Percentiles rank a stretch among this genome's conserved stretches.
These are phyloP conservation scores for Trametes hirsuta DNA, from an alignment of 1,284 basidiomycete species.

Conservation along the genomic window DNA sequence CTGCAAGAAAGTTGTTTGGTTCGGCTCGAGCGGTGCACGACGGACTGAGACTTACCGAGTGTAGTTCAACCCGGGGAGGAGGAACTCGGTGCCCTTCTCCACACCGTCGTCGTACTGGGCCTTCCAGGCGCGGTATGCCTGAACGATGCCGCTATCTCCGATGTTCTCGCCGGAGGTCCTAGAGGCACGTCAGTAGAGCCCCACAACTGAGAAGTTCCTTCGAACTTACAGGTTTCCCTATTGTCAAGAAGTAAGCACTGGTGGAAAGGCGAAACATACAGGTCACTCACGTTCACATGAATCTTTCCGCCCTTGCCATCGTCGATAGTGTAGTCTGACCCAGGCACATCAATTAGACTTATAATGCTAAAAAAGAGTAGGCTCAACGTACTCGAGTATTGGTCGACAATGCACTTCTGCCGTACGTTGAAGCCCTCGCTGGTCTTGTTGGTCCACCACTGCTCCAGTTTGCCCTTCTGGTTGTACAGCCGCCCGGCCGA, in stretches of 20 bases:
- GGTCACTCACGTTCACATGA: slow-evolving; percentile 81
- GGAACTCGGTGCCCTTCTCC: slow-evolving; percentile 63
- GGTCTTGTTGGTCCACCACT: slow-evolving; percentile 89
- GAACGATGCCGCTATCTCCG: slow-evolving; percentile 84
- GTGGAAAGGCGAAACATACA: neutral
- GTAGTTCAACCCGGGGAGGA: slow-evolving; percentile 84
- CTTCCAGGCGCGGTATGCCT: slow-evolving; percentile 89
- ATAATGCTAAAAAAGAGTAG: neutral
- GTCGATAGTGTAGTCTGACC: slow-evolving; percentile 75
- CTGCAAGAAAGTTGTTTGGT: slow-evolving; percentile 38
- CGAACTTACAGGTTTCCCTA: slow-evolving; percentile 72
- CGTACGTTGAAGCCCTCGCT: slow-evolving; percentile 83
- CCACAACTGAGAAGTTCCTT: neutral
- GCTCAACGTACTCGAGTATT: slow-evolving; percentile 69
- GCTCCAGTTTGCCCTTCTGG: slow-evolving; percentile 80
- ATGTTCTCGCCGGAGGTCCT: slow-evolving; percentile 90
- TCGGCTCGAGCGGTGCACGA: neutral
- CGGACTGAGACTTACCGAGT: slow-evolving; percentile 51
- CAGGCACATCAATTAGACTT: neutral
- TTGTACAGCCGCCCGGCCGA: slow-evolving; percentile 86
- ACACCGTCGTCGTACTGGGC: slow-evolving; percentile 59
- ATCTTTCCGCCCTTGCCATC: slow-evolving; percentile 85
- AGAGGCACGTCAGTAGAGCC: slow-evolving; percentile 12
- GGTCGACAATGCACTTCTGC: slow-evolving; percentile 87
- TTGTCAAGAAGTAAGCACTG: neutral